These are phyloP conservation scores for Solanum arcanum DNA, from an alignment of 257 asterid genomes.

Conservation along the genomic window DNA sequence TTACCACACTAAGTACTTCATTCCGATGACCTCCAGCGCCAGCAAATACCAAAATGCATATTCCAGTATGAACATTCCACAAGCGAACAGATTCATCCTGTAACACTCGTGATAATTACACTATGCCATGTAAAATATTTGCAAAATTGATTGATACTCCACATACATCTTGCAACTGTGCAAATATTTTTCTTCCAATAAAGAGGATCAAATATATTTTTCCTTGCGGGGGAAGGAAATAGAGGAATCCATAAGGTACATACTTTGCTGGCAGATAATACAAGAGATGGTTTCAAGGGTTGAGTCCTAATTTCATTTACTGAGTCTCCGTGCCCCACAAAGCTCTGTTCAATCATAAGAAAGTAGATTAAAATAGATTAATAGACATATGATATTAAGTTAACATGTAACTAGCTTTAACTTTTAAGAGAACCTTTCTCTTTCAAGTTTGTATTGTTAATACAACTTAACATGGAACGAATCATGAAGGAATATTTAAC, in stretches of 20 bases:
- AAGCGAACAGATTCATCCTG: constrained; percentile 99
- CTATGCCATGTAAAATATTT: neutral
- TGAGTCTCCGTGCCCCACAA: constrained; percentile 95
- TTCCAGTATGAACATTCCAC: constrained; percentile 96
- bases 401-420: neutral
- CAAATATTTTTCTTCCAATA: neutral
- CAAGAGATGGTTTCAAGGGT: constrained; percentile 84
- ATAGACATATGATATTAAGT: neutral
- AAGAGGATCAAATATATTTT: neutral
- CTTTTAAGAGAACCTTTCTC: neutral
- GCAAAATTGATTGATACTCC: neutral
- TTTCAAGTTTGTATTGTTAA: neutral
- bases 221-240: neutral
- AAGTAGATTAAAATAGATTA: neutral
- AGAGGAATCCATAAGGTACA: constrained; percentile 10
- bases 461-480: neutral
- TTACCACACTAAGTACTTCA: constrained; percentile 98
- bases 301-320: constrained; percentile 89
- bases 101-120: neutral
- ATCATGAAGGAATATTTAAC: neutral
- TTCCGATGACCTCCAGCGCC: constrained; percentile 99
- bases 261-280: constrained; percentile 91
- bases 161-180: neutral
- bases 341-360: constrained; percentile 43
- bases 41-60: constrained; percentile 96